Conservation (phyloP, 345 rosid genomes). For the Lepidium sativum region DNA sequence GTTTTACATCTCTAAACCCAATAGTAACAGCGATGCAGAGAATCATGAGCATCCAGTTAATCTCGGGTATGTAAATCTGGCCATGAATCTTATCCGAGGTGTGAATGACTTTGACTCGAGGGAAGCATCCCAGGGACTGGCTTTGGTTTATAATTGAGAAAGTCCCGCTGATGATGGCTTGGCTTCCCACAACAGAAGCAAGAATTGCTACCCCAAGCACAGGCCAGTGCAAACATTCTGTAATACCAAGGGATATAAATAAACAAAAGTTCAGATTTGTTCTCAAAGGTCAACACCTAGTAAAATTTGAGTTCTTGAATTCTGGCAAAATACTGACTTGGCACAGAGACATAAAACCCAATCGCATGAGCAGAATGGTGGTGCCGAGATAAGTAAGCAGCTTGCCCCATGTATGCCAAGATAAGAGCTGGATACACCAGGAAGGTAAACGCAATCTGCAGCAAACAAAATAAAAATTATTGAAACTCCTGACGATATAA, state of each 20-base stretch:
- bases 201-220: constrained; percentile 83
- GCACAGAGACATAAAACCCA: constrained; percentile 87
- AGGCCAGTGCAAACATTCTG: constrained; percentile 78
- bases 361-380: constrained; percentile 53
- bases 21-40: constrained; percentile 96
- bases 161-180: constrained; percentile 96
- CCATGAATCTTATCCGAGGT: constrained; percentile 98
- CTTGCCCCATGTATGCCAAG: constrained; percentile 99
- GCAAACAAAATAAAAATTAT: background rate
- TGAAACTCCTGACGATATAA: background rate
- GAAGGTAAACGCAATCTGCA: constrained; percentile 92
- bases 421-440: constrained; percentile 96
- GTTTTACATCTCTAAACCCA: constrained; percentile 95
- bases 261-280: background rate
- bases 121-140: constrained; percentile 98
- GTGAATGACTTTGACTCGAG: constrained; percentile 95
- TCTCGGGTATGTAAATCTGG: constrained; percentile 95
- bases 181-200: constrained; percentile 99
- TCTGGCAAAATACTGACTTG: constrained; percentile 41
- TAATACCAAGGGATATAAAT: constrained; percentile 4
- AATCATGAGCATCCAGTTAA: constrained; percentile 97
- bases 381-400: constrained; percentile 90
- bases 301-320: background rate
- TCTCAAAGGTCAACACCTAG: background rate
- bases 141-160: constrained; percentile 99